These are phyloP conservation scores for Lactarius pseudohatsudake DNA, from an alignment of 768 basidiomycete genomes.

Conservation along the genomic window DNA sequence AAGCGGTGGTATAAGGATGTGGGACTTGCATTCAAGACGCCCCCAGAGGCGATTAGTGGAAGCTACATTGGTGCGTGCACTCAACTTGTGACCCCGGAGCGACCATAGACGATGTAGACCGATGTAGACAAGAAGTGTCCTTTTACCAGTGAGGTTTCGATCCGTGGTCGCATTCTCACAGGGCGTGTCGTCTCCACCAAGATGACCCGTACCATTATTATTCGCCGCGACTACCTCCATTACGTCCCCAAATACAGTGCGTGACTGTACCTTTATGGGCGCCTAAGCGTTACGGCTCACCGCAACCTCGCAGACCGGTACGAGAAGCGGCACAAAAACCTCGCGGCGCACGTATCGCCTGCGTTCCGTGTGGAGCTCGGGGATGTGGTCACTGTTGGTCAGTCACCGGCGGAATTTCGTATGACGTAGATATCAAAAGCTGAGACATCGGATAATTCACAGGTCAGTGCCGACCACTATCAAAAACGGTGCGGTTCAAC, in stretches of 20 bases:
- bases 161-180: conserved; percentile 97
- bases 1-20: conserved; percentile 99
- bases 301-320: conserved; percentile 73
- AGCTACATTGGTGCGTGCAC: conserved; percentile 85
- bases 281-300: not conserved
- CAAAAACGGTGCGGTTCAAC: conserved; percentile 99
- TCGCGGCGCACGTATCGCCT: conserved; percentile 95
- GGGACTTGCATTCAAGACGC: conserved; percentile 96
- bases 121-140: conserved; percentile 97
- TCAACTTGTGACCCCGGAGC: not conserved
- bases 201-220: conserved; percentile 98
- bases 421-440: not conserved
- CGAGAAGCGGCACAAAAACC: conserved; percentile 98
- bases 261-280: conserved; percentile 35
- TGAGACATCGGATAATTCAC: conserved; percentile 19
- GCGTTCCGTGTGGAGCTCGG: conserved; percentile 98
- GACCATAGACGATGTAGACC: not conserved
- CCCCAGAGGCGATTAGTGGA: conserved; percentile 90
- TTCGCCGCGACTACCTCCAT: conserved; percentile 92
- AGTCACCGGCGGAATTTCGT: conserved; percentile 36
- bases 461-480: conserved; percentile 99
- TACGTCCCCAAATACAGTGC: conserved; percentile 98
- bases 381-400: conserved; percentile 93
- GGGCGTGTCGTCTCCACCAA: conserved; percentile 98
- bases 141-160: conserved; percentile 95